Base-by-base conservation (phyloP, 1,284 basidiomycete genomes). In the Ceratobasidium sp. region DNA sequence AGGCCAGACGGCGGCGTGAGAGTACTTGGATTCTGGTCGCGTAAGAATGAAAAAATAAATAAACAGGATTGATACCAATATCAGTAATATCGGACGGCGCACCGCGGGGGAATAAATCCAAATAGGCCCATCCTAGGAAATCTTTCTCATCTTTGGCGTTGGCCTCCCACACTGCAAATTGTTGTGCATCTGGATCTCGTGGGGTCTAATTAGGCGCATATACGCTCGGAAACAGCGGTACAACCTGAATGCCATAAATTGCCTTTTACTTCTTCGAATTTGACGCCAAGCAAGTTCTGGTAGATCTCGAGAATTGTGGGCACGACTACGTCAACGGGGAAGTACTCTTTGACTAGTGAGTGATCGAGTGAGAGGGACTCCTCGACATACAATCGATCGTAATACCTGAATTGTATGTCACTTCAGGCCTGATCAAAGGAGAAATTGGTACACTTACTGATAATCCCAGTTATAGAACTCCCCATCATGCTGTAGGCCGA, bases 51-150 rank as follows among this genome's bases (percentile, higher is more conserved):
- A n/a, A n/a, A n/a, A n/a, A n/a, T n/a, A n/a, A 34, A 15, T n/a
- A 70, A 29, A 25, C 8, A 20, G 42, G 4, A 22, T 22, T 25
- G 25, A 17, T 22, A n/a, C n/a, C n/a, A n/a, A n/a, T n/a, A n/a
- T n/a, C n/a, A n/a, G n/a, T 7, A 8, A 15, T n/a, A 58, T 8
- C n/a, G n/a, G 32, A 27, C 22, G 12, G 79, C 81, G 8, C 76
- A 91, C 90, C 84, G 38, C 93, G 87, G 64, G 93, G 93, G 82
- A 91, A 94, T 43, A 95, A 84, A 75, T 95, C 93, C 31, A 94
- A 86, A 75, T 93, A 92, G 75, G 91, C 90, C 77, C 91, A 88
- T 17, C 93, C 90, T 40, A 93, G 77, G 74, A 93, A 93, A 35
- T 82, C 88, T 1, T 84, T 83, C 73, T 83, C 86, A 74, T 88